A percentile compares a stretch with the other conserved stretches of the same genome.
Conservation (phyloP, 164 flowering plant species). For the Chimonanthus praecox region DNA sequence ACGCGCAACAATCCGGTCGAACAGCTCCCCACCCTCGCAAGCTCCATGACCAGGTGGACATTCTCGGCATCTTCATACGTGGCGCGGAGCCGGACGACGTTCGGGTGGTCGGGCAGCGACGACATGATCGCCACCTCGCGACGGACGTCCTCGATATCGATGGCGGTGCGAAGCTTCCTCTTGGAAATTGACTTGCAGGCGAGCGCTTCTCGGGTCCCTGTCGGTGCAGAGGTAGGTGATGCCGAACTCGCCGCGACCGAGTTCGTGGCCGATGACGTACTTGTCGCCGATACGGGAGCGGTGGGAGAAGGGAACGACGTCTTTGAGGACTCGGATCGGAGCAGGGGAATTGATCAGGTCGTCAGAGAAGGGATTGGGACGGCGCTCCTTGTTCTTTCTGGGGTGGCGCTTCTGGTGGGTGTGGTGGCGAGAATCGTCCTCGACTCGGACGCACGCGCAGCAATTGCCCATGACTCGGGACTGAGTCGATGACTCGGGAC, state of each 20-base stretch:
- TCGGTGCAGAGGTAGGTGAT: slow-evolving; percentile 89
- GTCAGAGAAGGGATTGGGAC: slow-evolving; percentile 56
- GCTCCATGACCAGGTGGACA: slow-evolving; percentile 94
- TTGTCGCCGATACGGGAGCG: slow-evolving; percentile 69
- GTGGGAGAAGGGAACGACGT: slow-evolving; percentile 46
- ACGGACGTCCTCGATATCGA: slow-evolving; percentile 86
- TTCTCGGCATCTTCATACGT: slow-evolving; percentile 84
- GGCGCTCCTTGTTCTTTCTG: slow-evolving; percentile 4
- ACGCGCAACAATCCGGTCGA: slow-evolving; percentile 88
- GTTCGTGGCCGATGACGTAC: slow-evolving; percentile 78
- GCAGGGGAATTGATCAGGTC: slow-evolving; percentile 37
- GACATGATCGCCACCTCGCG: slow-evolving; percentile 91
- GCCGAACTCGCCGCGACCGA: slow-evolving; percentile 97
- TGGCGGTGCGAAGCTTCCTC: slow-evolving; percentile 76
- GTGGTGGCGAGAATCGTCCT: neutral
- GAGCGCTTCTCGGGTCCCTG: slow-evolving; percentile 50
- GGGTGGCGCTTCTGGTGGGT: neutral
- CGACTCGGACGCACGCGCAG: slow-evolving; percentile 41
- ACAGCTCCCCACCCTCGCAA: slow-evolving; percentile 97
- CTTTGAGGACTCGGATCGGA: slow-evolving; percentile 76
- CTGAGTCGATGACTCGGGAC: neutral
- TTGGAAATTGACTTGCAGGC: slow-evolving; percentile 97
- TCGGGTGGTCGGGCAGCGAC: slow-evolving; percentile 70
- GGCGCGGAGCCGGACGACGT: slow-evolving; percentile 65
- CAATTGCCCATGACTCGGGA: slow-evolving; percentile 36